phyloP scores from a whole-genome alignment of 805 yeast genomes.

The Hanseniaspora taiwanica region DNA sequence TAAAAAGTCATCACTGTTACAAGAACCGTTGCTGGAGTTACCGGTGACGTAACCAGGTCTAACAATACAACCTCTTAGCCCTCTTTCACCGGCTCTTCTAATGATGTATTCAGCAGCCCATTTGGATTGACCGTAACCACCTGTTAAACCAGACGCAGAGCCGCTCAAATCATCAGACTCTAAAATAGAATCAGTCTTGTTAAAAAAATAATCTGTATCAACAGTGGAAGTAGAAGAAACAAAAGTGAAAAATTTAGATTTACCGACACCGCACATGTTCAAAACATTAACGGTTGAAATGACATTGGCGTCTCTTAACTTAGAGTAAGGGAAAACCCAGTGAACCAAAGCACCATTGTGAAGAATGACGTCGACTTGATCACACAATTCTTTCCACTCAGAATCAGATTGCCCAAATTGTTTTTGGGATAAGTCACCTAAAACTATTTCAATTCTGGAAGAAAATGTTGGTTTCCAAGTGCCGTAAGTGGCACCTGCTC shows the following conservation, averaged over 20 bases:
- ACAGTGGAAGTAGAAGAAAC: conserved; percentile 92
- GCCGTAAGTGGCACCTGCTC: conserved; percentile 73
- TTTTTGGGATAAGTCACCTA: conserved; percentile 69
- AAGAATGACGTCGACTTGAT: conserved; percentile 63
- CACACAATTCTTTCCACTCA: conserved; percentile 45
- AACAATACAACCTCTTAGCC: conserved; percentile 76
- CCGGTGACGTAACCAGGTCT: conserved; percentile 98
- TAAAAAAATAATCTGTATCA: conserved; percentile 71
- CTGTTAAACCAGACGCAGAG: conserved; percentile 67
- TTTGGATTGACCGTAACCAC: conserved; percentile 94
- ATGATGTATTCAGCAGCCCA: conserved; percentile 93
- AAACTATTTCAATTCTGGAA: conserved; percentile 48
- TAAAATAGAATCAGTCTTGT: conserved; percentile 61
- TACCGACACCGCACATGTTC: conserved; percentile 52
- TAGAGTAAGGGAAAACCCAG: conserved; percentile 94
- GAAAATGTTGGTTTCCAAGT: conserved; percentile 41
- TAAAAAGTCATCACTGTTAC: conserved; percentile 94
- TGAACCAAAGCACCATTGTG: conserved; percentile 98
- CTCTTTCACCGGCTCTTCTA: conserved; percentile 77
- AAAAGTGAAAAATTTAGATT: conserved; percentile 75
- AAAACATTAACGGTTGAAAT: conserved; percentile 74
- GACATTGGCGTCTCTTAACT: conserved; percentile 87
- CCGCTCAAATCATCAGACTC: conserved; percentile 80
- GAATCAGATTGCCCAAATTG: conserved; percentile 53
- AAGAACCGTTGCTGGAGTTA: conserved; percentile 66